Evolutionary conservation across 2,329 filamentous ascomycete genomes (phyloP).

Genomic region (Venturia nashicola): DNA sequence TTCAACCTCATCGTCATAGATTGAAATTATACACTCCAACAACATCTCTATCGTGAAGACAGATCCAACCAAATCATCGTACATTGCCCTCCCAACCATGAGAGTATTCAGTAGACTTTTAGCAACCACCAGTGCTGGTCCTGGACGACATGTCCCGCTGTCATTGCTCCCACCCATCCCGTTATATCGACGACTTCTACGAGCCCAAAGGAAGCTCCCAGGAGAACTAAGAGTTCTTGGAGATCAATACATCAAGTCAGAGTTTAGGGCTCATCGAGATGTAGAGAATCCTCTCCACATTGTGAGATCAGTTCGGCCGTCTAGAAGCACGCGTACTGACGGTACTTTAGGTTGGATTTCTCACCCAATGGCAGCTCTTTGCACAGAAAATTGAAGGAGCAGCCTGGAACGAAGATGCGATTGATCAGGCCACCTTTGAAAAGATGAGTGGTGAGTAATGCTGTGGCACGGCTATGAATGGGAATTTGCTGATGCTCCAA

Average conservation of each 20-base stretch:
- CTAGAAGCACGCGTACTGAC: not conserved
- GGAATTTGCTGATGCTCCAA: not conserved
- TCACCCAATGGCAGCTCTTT: slow-evolving; percentile 94
- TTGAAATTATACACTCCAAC: not conserved
- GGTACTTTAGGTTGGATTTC: slow-evolving; percentile 70
- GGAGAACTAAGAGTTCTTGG: slow-evolving; percentile 67
- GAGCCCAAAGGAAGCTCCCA: slow-evolving; percentile 70
- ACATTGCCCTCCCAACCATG: slow-evolving; percentile 16
- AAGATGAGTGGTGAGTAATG: slow-evolving; percentile 76
- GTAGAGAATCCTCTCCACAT: slow-evolving; percentile 89
- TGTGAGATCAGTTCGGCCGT: slow-evolving; percentile 38
- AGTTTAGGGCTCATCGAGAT: slow-evolving; percentile 73
- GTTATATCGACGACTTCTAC: slow-evolving; percentile 76
- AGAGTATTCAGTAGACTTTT: slow-evolving; percentile 19
- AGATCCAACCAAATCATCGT: not conserved
- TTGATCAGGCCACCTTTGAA: slow-evolving; percentile 72
- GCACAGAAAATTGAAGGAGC: slow-evolving; percentile 86
- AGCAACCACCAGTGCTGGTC: slow-evolving; percentile 20
- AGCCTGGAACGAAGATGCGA: slow-evolving; percentile 68
- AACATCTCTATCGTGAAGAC: not conserved
- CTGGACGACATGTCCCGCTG: slow-evolving; percentile 30
- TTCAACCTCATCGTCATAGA: slow-evolving; percentile 5
- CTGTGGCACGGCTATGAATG: not conserved
- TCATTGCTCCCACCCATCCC: slow-evolving; percentile 78
- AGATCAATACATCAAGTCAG: slow-evolving; percentile 84